phyloP scores from a whole-genome alignment of 106 monocot species.

The Dendrobium huoshanense region DNA sequence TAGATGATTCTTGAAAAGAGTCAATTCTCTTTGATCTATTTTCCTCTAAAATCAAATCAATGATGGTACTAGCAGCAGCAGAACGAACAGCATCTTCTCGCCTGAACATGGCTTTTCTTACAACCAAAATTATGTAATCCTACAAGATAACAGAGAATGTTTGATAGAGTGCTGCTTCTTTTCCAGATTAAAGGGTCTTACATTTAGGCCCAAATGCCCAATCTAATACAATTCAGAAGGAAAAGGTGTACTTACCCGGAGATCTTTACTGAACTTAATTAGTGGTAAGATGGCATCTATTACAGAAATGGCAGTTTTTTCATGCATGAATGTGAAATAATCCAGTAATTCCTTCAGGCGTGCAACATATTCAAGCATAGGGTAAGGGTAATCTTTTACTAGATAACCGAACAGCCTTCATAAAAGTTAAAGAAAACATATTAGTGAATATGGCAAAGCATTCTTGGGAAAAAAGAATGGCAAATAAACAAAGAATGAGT shows the following conservation, averaged over 20 bases:
- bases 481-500: background rate
- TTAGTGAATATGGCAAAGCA: conserved; percentile 1
- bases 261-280: conserved; percentile 61
- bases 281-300: conserved; percentile 60
- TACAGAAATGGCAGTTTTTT: conserved; percentile 42
- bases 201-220: background rate
- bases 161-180: background rate
- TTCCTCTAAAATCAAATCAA: conserved; percentile 64
- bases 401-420: conserved; percentile 66
- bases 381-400: conserved; percentile 50
- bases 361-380: conserved; percentile 65
- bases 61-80: conserved; percentile 55
- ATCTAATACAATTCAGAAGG: background rate
- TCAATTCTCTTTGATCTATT: conserved; percentile 43
- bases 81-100: conserved; percentile 66
- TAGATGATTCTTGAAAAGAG: conserved; percentile 72
- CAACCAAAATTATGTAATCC: conserved; percentile 85
- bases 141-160: conserved; percentile 12
- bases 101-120: conserved; percentile 88
- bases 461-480: background rate
- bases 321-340: conserved; percentile 84
- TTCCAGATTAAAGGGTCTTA: background rate
- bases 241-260: conserved; percentile 45
- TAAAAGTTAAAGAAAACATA: background rate
- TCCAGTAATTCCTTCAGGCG: conserved; percentile 89